phyloP scores from a whole-genome alignment of 176 grass and related monocot genomes.

The Oropetium thomaeum region DNA sequence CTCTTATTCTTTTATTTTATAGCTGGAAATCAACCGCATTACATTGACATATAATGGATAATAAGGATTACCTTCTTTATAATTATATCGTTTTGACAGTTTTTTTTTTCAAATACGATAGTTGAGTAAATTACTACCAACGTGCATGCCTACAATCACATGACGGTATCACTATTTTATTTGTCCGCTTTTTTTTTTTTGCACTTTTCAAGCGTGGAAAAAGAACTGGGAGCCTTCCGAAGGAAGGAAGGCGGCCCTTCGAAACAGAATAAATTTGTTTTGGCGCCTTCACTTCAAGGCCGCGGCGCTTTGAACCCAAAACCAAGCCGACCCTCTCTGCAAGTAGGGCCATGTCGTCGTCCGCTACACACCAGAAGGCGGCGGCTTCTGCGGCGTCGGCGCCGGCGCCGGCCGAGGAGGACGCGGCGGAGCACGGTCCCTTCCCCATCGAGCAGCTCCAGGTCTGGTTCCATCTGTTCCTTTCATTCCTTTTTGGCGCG shows the following conservation, averaged over 20 bases:
- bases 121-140: too few relatives aligned
- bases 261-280: constrained; percentile 5
- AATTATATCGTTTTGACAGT: too few relatives aligned
- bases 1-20: too few relatives aligned
- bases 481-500: background rate
- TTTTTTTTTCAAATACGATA: too few relatives aligned
- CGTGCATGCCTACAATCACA: too few relatives aligned
- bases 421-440: constrained; percentile 35
- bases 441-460: constrained; percentile 64
- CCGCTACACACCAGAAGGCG: constrained; percentile 31
- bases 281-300: constrained; percentile 35
- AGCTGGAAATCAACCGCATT: too few relatives aligned
- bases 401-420: constrained; percentile 1
- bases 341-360: constrained; percentile 37
- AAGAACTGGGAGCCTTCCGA: background rate
- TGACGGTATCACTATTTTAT: too few relatives aligned
- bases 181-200: background rate
- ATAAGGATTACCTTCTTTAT: too few relatives aligned
- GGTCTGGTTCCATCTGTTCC: constrained; percentile 4
- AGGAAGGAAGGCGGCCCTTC: constrained; percentile 2
- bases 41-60: too few relatives aligned
- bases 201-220: background rate
- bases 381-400: background rate
- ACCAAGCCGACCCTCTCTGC: background rate
- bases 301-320: background rate